Conservation (phyloP, 768 basidiomycete genomes). For the Boletales sp. region DNA sequence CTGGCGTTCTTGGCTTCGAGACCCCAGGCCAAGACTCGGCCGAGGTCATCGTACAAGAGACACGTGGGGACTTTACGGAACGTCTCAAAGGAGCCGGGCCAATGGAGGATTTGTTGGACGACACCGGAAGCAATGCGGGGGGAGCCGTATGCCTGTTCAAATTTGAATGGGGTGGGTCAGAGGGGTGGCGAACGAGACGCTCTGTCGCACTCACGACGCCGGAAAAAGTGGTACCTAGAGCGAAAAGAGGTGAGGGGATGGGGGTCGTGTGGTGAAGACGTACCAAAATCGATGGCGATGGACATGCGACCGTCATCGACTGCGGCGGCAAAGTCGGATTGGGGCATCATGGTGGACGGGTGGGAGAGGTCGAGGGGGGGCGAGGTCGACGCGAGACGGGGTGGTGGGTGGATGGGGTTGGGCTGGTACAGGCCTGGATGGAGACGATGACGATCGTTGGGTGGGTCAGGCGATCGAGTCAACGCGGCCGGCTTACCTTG, state of each 20-base stretch:
- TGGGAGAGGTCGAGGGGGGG: conserved; percentile 16
- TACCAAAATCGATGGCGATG: conserved; percentile 80
- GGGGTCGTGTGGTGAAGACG: conserved; percentile 13
- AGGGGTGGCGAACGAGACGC: conserved; percentile 1
- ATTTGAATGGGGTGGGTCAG: too few species aligned
- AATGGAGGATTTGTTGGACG: conserved; percentile 80
- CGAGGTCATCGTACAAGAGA: conserved; percentile 72
- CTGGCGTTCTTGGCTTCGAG: conserved; percentile 82
- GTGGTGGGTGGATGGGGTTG: conserved; percentile 22
- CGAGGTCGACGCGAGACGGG: conserved; percentile 18
- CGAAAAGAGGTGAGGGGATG: background rate
- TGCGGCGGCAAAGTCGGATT: conserved; percentile 18
- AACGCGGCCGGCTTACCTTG: background rate
- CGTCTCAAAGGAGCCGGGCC: conserved; percentile 84
- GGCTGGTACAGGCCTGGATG: conserved; percentile 28
- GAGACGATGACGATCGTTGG: background rate
- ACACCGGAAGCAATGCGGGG: conserved; percentile 76
- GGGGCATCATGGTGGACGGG: conserved; percentile 4
- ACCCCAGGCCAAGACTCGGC: conserved; percentile 79
- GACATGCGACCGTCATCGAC: conserved; percentile 76
- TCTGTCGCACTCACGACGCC: conserved; percentile 62
- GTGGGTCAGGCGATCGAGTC: too few species aligned
- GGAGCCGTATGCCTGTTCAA: conserved; percentile 77
- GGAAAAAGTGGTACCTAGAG: conserved; percentile 78
- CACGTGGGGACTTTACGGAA: conserved; percentile 88